These are phyloP conservation scores for Aurinia saxatilis DNA, from an alignment of 345 rosid species.

Conservation along the genomic window DNA sequence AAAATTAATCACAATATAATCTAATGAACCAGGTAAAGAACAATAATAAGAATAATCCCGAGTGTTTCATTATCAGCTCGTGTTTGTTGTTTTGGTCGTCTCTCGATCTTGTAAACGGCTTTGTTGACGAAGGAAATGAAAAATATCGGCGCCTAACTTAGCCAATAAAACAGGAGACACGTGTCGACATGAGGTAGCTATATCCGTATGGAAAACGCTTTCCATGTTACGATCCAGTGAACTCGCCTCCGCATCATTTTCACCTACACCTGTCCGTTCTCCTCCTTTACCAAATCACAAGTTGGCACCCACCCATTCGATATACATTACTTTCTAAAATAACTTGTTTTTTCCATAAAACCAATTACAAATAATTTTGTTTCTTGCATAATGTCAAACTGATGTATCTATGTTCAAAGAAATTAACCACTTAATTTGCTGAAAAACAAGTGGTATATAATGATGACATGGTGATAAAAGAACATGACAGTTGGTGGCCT, in stretches of 20 bases:
- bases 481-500: too few species aligned
- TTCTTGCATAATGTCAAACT: not conserved
- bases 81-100: not conserved
- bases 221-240: conserved; percentile 13
- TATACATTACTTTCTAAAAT: not conserved
- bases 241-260: not conserved
- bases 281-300: not conserved
- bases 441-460: too few species aligned
- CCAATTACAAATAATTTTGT: not conserved
- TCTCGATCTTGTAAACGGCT: not conserved
- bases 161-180: not conserved
- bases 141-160: conserved; percentile 25
- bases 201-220: conserved; percentile 13
- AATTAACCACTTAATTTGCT: too few species aligned
- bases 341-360: not conserved
- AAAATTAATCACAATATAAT: too few species aligned
- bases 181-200: conserved; percentile 4
- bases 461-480: too few species aligned
- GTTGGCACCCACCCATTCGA: conserved; percentile 19
- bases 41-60: not conserved
- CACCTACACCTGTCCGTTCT: conserved; percentile 18
- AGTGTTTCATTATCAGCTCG: conserved; percentile 1
- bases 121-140: conserved; percentile 8
- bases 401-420: too few species aligned
- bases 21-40: not conserved